These are phyloP conservation scores for Nicotiana tomentosiformis DNA, from an alignment of 257 asterid genomes.

Conservation along the genomic window DNA sequence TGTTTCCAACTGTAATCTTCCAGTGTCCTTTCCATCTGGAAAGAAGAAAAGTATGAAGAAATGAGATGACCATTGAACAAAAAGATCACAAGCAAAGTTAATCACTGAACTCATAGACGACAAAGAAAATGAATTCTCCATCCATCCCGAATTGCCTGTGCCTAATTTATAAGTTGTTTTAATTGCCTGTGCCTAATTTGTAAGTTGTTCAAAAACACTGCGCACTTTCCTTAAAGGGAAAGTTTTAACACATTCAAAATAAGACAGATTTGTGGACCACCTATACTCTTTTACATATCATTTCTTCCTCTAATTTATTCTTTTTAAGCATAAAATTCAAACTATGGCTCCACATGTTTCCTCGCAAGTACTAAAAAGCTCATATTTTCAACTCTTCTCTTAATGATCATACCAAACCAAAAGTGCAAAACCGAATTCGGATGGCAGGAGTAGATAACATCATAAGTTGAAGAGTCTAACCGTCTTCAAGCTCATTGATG, in stretches of 20 bases:
- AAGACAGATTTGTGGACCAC: neutral
- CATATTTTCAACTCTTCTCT: neutral
- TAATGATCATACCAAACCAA: neutral
- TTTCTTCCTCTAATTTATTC: neutral
- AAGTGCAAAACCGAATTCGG: neutral
- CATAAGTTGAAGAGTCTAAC: conserved; percentile 19
- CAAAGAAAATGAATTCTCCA: conserved; percentile 13
- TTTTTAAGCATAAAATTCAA: neutral
- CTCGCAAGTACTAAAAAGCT: neutral
- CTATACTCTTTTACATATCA: neutral
- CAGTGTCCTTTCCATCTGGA: conserved; percentile 51
- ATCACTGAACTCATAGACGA: conserved; percentile 1
- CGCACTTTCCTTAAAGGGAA: neutral
- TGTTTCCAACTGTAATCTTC: conserved; percentile 56
- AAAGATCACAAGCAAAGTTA: conserved; percentile 11
- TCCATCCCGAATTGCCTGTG: neutral
- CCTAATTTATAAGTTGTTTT: neutral
- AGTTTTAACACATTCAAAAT: neutral
- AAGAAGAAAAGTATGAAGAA: conserved; percentile 5
- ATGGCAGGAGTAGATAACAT: neutral
- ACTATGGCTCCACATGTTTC: neutral
- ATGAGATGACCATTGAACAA: conserved; percentile 1
- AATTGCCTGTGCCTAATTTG: neutral
- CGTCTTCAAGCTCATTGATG: conserved; percentile 46
- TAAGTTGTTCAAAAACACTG: neutral